Base-by-base conservation (phyloP, 2,329 filamentous ascomycete species). In the Colletotrichum euphorbiae region DNA sequence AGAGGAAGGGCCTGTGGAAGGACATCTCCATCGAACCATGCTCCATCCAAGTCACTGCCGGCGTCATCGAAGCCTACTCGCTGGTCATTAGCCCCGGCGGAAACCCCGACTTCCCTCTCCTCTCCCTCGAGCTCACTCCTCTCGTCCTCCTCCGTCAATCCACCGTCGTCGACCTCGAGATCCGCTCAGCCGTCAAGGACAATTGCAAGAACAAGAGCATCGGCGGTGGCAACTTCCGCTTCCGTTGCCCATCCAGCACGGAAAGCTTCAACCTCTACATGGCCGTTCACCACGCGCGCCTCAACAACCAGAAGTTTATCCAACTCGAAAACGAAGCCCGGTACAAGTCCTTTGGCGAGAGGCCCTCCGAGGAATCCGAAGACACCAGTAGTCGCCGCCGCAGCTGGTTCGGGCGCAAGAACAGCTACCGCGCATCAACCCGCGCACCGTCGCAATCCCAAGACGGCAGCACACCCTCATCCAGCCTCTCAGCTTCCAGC, bases 101-200 rank as follows among this genome's bases (percentile, higher is more conserved):
- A 71, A 64, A 55, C 70, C 71, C 38, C 62, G 74, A 62, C 71
- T 80, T 60, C 78, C 87, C 87, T 4, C 77, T 90, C 19, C 81
- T 91, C 48, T 92, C 91, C 6, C 87, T 98, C 38, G 93, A 97
- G 75, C 88, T 99, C 46, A 98, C 95, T 0, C 96, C 96, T 0
- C 84, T 97, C 42, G 95, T 98, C 7, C 91, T 94, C 72, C 90
- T 98, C 69, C 89, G 95, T 70, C 91, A 95, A 74, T 96, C 94
- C 74, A 99, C 94, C 21, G 93, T 92, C 3, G 88, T 99, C 36
- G 96, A 99, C 77, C 93, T 99, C 61, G 96, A 97, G 72, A 93
- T 99, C 71, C 91, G 94, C 56, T 98, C 95, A 6, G 93, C 93
- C 1, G 91, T 94, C 28, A 91, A 92, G 48, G 78, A 84, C 21